Evolutionary conservation across 108 stramenopile genomes (phyloP).

Genomic region (Nannochloropsis oceanica): DNA sequence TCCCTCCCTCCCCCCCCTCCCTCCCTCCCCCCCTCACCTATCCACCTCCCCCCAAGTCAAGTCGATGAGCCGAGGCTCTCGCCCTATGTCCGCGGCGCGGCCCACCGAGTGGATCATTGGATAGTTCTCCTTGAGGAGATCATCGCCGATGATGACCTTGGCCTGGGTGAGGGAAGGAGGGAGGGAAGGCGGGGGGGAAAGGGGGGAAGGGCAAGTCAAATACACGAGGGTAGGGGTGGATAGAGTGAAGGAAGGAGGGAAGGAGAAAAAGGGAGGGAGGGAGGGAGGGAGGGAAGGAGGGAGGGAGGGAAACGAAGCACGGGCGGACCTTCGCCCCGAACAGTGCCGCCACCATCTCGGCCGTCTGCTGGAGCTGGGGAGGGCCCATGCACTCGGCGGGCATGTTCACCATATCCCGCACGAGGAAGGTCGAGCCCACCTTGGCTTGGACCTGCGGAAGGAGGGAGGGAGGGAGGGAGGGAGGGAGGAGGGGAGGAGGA

Average conservation of each 20-base stretch:
- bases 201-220: too few relatives aligned
- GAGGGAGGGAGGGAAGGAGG: not conserved
- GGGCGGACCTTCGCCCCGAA: not conserved
- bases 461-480: not conserved
- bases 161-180: not conserved
- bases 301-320: not conserved
- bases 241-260: not conserved
- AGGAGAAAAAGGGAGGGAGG: not conserved
- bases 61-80: constrained; percentile 27
- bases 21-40: not conserved
- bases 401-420: constrained; percentile 23
- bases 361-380: not conserved
- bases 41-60: constrained; percentile 1
- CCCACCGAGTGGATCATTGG: constrained; percentile 22
- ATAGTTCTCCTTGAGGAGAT: not conserved
- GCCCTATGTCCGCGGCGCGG: constrained; percentile 10
- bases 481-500: not conserved
- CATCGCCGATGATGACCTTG: not conserved
- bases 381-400: constrained; percentile 11
- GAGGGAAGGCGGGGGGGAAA: too few relatives aligned
- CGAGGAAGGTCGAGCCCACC: constrained; percentile 11
- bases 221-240: not conserved
- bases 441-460: not conserved
- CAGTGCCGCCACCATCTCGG: not conserved
- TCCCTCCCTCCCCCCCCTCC: not conserved